These are phyloP conservation scores for Acorus calamus DNA, from an alignment of 106 monocot genomes.

Conservation along the genomic window DNA sequence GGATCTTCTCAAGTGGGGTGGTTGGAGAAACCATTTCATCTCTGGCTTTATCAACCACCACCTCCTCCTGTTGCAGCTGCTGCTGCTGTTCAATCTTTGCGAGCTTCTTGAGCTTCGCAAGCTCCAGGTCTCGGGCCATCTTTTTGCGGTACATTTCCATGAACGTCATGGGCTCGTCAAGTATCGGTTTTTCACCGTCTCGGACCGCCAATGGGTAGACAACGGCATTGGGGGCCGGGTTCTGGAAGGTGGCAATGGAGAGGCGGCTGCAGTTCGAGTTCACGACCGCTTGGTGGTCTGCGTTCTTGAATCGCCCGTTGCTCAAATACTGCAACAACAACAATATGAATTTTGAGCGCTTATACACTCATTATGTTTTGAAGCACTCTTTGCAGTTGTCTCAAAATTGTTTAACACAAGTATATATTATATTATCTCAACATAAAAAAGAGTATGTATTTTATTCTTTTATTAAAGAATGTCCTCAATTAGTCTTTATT, in stretches of 20 bases:
- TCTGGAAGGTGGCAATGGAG: slow-evolving; percentile 89
- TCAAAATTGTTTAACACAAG: too few species aligned
- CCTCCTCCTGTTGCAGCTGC: slow-evolving; percentile 2
- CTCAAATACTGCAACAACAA: slow-evolving; percentile 51
- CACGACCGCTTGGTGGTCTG: slow-evolving; percentile 94
- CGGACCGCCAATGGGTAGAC: slow-evolving; percentile 72
- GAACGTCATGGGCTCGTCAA: slow-evolving; percentile 77
- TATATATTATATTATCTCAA: too few species aligned
- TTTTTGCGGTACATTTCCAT: slow-evolving; percentile 82
- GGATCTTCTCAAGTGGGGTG: slow-evolving; percentile 23
- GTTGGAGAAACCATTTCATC: not conserved
- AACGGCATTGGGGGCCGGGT: slow-evolving; percentile 66
- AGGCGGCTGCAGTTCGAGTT: slow-evolving; percentile 73
- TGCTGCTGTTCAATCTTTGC: slow-evolving; percentile 36
- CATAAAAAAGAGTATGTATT: too few species aligned
- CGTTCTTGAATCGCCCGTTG: slow-evolving; percentile 92
- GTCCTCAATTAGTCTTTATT: too few species aligned
- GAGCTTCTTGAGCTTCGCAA: slow-evolving; percentile 75
- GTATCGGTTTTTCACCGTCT: slow-evolving; percentile 68
- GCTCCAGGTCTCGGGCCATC: slow-evolving; percentile 71
- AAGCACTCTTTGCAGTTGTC: too few species aligned
- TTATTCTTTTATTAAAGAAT: too few species aligned
- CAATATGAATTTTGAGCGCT: too few species aligned
- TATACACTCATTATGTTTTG: too few species aligned
- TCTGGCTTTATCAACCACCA: slow-evolving; percentile 11